These are phyloP conservation scores for Akanthomyces lecanii DNA, from an alignment of 2,329 filamentous ascomycete species.

Conservation along the genomic window DNA sequence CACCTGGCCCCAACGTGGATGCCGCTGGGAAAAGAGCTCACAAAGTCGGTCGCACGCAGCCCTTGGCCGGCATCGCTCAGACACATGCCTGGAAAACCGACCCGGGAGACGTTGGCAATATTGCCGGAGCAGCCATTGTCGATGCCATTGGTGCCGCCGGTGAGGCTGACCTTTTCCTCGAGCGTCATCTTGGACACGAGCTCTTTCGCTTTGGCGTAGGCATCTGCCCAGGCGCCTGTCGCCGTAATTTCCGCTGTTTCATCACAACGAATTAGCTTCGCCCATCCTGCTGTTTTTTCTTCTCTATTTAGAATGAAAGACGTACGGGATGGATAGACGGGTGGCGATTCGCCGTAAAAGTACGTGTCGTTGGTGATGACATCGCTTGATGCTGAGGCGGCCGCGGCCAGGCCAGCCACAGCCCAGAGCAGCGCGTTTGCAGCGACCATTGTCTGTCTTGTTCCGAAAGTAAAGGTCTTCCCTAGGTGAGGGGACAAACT, in stretches of 20 bases:
- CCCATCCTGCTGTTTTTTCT: not conserved
- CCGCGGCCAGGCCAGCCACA: slow-evolving; percentile 13
- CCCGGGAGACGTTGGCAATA: slow-evolving; percentile 34
- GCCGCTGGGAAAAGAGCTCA: slow-evolving; percentile 39
- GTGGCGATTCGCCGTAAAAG: slow-evolving; percentile 48
- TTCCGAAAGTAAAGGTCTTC: not conserved
- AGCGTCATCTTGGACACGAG: slow-evolving; percentile 71
- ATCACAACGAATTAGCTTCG: not conserved
- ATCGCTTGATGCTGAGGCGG: slow-evolving; percentile 15
- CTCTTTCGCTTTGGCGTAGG: slow-evolving; percentile 61
- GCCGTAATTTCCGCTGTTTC: slow-evolving; percentile 51
- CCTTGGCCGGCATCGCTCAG: slow-evolving; percentile 43
- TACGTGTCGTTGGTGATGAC: slow-evolving; percentile 37
- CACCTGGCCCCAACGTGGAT: slow-evolving; percentile 38
- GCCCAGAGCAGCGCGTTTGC: not conserved
- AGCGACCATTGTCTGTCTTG: slow-evolving; percentile 2
- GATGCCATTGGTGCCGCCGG: slow-evolving; percentile 58
- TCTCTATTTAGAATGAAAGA: slow-evolving; percentile 11
- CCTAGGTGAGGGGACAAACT: too few species aligned
- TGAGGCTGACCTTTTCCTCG: slow-evolving; percentile 74
- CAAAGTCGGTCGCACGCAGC: slow-evolving; percentile 39
- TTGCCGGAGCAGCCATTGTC: slow-evolving; percentile 46
- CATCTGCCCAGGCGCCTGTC: slow-evolving; percentile 61
- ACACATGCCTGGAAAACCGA: slow-evolving; percentile 43
- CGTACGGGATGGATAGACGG: slow-evolving; percentile 50